Evolutionary conservation across 2,329 filamentous ascomycete species (phyloP).

Genomic region (Aureobasidium sp.): DNA sequence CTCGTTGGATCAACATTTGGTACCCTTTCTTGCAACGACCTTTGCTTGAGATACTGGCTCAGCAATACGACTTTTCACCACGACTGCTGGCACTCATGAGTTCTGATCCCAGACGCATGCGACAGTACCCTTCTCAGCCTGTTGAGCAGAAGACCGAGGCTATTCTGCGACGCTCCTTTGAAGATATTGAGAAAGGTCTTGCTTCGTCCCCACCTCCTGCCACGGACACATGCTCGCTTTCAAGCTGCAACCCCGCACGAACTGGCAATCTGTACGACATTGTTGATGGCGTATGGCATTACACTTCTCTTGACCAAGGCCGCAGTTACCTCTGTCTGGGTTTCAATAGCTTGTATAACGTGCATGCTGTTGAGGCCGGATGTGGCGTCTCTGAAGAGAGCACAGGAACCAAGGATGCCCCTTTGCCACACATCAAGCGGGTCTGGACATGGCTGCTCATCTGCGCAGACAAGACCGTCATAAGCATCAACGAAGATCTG

Average conservation of each 20-base stretch:
- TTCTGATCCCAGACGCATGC: constrained; percentile 41
- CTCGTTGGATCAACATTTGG: constrained; percentile 74
- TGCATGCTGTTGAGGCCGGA: constrained; percentile 33
- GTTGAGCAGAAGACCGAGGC: background rate
- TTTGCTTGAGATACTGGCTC: constrained; percentile 51
- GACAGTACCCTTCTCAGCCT: constrained; percentile 23
- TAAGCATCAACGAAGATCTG: constrained; percentile 60
- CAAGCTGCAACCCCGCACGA: constrained; percentile 27
- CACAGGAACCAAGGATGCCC: constrained; percentile 11
- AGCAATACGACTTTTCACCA: constrained; percentile 61
- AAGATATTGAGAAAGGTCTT: constrained; percentile 29
- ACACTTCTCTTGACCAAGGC: constrained; percentile 65
- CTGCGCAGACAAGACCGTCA: constrained; percentile 62
- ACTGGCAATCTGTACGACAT: constrained; percentile 49
- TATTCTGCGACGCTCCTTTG: constrained; percentile 6
- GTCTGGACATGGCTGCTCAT: constrained; percentile 67
- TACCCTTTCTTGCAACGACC: constrained; percentile 54
- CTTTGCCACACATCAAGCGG: constrained; percentile 44
- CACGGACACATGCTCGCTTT: constrained; percentile 30
- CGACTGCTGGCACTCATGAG: constrained; percentile 58
- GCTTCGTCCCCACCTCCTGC: constrained; percentile 17
- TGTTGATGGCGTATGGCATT: constrained; percentile 67
- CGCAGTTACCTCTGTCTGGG: constrained; percentile 63
- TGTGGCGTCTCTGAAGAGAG: constrained; percentile 24
- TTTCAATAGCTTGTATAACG: constrained; percentile 60